Percentiles rank a stretch among this genome's conserved stretches.
Conservation (phyloP, 1,139 yeast species). For the Blastobotrys capitulatus region DNA sequence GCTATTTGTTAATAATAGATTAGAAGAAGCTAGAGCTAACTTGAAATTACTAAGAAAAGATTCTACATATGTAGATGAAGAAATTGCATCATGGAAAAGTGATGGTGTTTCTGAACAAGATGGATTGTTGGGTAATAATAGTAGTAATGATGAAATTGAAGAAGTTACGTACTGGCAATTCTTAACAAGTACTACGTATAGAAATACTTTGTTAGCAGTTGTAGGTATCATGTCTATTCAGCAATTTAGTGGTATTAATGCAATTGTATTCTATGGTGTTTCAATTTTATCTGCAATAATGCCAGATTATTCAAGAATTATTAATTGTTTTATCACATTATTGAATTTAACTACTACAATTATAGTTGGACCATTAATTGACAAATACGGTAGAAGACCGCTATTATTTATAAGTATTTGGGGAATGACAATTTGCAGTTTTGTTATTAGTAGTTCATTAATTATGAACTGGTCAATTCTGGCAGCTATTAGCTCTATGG, state of each 20-base stretch:
- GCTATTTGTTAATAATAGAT: constrained; percentile 42
- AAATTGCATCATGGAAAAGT: constrained; percentile 20
- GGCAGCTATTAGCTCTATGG: constrained; percentile 61
- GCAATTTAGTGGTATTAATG: constrained; percentile 88
- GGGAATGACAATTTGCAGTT: constrained; percentile 64
- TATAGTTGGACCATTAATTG: constrained; percentile 66
- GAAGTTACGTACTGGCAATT: constrained; percentile 37
- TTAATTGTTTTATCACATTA: constrained; percentile 69
- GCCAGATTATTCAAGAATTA: constrained; percentile 62
- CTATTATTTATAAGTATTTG: constrained; percentile 58
- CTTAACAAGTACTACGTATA: constrained; percentile 46
- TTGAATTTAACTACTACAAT: constrained; percentile 71
- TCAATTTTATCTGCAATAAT: constrained; percentile 63
- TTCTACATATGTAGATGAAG: constrained; percentile 24
- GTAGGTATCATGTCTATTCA: constrained; percentile 78
- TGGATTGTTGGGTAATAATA: neutral
- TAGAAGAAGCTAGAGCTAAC: constrained; percentile 35
- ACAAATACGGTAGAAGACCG: constrained; percentile 69
- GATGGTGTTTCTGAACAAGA: neutral
- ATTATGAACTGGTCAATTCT: constrained; percentile 43
- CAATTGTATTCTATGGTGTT: constrained; percentile 89
- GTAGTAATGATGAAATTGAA: constrained; percentile 11
- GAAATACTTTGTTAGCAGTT: constrained; percentile 58
- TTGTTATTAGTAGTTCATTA: constrained; percentile 64
- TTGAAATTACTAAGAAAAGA: constrained; percentile 21